Percentiles rank a stretch among this genome's conserved stretches.
Conservation (phyloP, 179 eudicot species). For the Drosera spatulata region DNA sequence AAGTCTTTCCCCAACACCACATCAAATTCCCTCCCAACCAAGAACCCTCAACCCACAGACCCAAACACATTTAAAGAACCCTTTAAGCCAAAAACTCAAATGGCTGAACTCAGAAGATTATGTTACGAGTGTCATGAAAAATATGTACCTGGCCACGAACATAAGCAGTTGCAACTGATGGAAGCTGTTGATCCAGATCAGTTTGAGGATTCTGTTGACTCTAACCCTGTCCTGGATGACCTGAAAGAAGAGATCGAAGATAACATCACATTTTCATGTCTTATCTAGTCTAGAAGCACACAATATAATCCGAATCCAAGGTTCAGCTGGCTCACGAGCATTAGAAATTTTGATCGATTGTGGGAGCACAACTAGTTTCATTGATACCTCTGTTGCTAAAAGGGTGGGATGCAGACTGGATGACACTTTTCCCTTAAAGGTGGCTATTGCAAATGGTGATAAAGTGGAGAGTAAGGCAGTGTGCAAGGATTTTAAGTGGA, state of each 20-base stretch:
- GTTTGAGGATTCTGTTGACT: neutral
- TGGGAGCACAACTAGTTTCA: neutral
- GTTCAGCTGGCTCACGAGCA: too few relatives aligned
- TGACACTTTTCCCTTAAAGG: neutral
- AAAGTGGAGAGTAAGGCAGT: neutral
- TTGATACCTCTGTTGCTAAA: neutral
- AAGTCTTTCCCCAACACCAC: neutral
- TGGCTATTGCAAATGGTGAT: neutral
- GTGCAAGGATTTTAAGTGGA: neutral
- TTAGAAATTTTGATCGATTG: too few relatives aligned
- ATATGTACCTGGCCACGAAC: neutral
- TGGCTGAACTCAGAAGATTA: neutral
- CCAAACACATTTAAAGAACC: neutral
- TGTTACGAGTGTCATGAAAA: neutral
- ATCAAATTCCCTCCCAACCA: too few relatives aligned
- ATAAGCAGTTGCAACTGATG: neutral
- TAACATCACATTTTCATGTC: too few relatives aligned
- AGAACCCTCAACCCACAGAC: too few relatives aligned
- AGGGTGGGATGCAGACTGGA: neutral
- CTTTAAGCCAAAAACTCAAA: neutral
- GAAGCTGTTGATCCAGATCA: too few relatives aligned
- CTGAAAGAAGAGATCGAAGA: too few relatives aligned
- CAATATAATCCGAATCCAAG: too few relatives aligned
- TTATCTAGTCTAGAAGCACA: too few relatives aligned
- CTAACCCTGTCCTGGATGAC: neutral